phyloP scores from a whole-genome alignment of 2,329 filamentous ascomycete genomes.

The Penicillium sp. region DNA sequence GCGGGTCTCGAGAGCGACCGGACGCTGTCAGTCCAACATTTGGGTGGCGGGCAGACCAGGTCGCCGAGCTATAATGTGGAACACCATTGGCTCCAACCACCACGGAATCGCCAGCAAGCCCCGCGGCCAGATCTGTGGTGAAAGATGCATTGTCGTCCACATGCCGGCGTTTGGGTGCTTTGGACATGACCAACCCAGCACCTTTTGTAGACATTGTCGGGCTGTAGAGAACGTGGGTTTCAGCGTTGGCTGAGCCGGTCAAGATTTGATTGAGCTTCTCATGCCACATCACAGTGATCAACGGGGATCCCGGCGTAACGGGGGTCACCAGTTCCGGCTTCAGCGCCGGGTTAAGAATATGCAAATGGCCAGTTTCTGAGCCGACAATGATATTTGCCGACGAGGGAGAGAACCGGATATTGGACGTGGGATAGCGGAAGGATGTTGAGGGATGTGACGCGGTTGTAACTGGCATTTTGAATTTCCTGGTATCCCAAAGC shows the following conservation, averaged over 20 bases:
- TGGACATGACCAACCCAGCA: slow-evolving; percentile 83
- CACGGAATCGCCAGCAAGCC: slow-evolving; percentile 78
- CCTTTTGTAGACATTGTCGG: slow-evolving; percentile 76
- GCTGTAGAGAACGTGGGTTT: slow-evolving; percentile 86
- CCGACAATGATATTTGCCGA: slow-evolving; percentile 83
- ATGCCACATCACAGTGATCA: slow-evolving; percentile 88
- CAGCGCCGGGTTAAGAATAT: slow-evolving; percentile 89
- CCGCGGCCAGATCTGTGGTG: slow-evolving; percentile 76
- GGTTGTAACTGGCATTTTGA: slow-evolving; percentile 81
- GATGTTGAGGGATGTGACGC: slow-evolving; percentile 77
- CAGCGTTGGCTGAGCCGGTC: slow-evolving; percentile 85
- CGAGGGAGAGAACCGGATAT: slow-evolving; percentile 84
- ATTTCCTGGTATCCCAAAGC: slow-evolving; percentile 93
- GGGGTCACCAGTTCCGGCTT: slow-evolving; percentile 78
- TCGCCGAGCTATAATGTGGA: slow-evolving; percentile 68
- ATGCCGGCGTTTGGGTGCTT: slow-evolving; percentile 89
- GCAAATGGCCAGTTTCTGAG: slow-evolving; percentile 76
- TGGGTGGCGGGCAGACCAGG: slow-evolving; percentile 58
- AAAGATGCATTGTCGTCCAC: slow-evolving; percentile 87
- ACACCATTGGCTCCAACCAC: slow-evolving; percentile 65
- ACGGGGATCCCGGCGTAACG: slow-evolving; percentile 75
- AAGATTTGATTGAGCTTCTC: slow-evolving; percentile 93
- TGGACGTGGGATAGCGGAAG: slow-evolving; percentile 74
- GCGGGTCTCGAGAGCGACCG: slow-evolving; percentile 71
- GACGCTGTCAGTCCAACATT: slow-evolving; percentile 72